These are phyloP conservation scores for Ogataea thermomethanolica DNA, from an alignment of 805 yeast genomes.

Conservation along the genomic window DNA sequence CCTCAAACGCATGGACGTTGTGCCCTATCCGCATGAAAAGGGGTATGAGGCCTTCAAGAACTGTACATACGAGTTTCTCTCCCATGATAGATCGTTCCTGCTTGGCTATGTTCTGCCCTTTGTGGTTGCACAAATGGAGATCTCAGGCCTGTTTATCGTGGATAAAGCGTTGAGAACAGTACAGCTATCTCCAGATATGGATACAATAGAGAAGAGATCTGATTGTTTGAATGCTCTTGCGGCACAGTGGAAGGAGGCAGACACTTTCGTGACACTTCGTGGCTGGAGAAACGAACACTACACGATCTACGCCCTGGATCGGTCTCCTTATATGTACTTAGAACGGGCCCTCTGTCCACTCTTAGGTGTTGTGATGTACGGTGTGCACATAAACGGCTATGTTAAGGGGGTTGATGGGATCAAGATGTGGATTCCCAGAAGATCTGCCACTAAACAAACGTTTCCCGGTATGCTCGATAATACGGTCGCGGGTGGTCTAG, in stretches of 20 bases:
- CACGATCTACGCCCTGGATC: constrained; percentile 57
- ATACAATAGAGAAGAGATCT: constrained; percentile 41
- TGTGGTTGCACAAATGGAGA: constrained; percentile 30
- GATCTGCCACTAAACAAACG: constrained; percentile 76
- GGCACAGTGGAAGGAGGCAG: constrained; percentile 34
- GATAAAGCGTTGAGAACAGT: constrained; percentile 30
- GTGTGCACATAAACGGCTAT: constrained; percentile 84
- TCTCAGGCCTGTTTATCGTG: constrained; percentile 25
- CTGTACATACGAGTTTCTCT: constrained; percentile 32
- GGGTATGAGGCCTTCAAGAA: constrained; percentile 10
- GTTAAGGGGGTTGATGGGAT: constrained; percentile 33
- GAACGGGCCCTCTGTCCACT: constrained; percentile 82
- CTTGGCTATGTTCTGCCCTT: constrained; percentile 39
- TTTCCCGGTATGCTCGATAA: constrained; percentile 91
- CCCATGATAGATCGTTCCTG: constrained; percentile 35
- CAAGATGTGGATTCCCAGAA: constrained; percentile 79
- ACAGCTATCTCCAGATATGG: constrained; percentile 26
- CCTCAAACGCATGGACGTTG: constrained; percentile 30
- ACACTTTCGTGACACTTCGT: constrained; percentile 38
- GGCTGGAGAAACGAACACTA: constrained; percentile 91
- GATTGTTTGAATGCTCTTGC: constrained; percentile 43
- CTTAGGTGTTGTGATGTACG: constrained; percentile 85
- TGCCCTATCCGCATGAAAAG: constrained; percentile 30
- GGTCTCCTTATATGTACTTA: constrained; percentile 57
- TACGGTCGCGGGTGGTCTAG: constrained; percentile 94